Conservation (phyloP, 768 basidiomycete species). For the Infundibulicybe gibba region DNA sequence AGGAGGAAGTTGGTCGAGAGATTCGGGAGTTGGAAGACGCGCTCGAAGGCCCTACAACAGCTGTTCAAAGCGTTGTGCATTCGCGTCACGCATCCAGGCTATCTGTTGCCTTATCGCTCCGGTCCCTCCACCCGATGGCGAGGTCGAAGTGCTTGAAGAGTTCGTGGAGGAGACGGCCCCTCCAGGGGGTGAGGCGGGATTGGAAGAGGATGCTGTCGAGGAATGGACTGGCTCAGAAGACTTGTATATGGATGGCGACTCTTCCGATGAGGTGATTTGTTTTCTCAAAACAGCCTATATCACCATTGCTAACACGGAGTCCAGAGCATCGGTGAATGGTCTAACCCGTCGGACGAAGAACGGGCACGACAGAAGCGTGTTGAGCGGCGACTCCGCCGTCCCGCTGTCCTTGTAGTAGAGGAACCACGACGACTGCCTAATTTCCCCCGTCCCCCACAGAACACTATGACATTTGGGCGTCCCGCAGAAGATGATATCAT, state of each 20-base stretch:
- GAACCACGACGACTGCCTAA: slow-evolving; percentile 70
- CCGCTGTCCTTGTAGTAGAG: slow-evolving; percentile 42
- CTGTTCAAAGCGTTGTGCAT: slow-evolving; percentile 49
- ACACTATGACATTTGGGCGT: slow-evolving; percentile 35
- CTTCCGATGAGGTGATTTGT: slow-evolving; percentile 62
- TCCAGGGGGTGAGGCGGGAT: neutral
- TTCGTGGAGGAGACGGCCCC: slow-evolving; percentile 13
- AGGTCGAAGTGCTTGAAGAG: slow-evolving; percentile 32
- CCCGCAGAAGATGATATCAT: slow-evolving; percentile 59
- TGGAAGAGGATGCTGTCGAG: slow-evolving; percentile 39
- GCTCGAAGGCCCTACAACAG: slow-evolving; percentile 40
- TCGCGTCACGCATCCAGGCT: slow-evolving; percentile 68
- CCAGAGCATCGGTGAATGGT: slow-evolving; percentile 86
- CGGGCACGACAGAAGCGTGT: slow-evolving; percentile 66
- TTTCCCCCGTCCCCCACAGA: slow-evolving; percentile 75
- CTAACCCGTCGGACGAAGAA: slow-evolving; percentile 90
- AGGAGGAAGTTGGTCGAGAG: slow-evolving; percentile 24
- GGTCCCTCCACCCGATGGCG: slow-evolving; percentile 48
- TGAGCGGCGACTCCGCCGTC: slow-evolving; percentile 58
- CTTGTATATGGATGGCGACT: slow-evolving; percentile 39
- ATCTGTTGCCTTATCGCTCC: slow-evolving; percentile 65
- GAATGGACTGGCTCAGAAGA: slow-evolving; percentile 90
- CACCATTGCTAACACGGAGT: slow-evolving; percentile 1
- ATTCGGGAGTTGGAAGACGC: slow-evolving; percentile 19
- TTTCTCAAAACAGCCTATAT: neutral